phyloP scores from a whole-genome alignment of 2,329 filamentous ascomycete genomes.

The Diaporthe longicolla region DNA sequence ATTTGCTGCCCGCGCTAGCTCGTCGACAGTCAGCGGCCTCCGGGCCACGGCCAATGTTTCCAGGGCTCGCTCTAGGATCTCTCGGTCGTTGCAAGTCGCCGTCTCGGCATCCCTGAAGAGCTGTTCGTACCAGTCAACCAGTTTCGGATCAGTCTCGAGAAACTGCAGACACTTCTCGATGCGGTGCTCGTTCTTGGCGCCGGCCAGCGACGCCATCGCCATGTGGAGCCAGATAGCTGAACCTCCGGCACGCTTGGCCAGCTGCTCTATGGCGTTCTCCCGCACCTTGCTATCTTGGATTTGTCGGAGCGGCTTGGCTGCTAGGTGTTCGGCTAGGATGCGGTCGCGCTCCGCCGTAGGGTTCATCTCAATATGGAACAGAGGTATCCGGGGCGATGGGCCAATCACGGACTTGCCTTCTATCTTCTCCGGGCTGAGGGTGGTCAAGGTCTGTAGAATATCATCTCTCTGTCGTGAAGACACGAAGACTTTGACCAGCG shows the following conservation, averaged over 20 bases:
- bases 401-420: neutral
- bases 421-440: neutral
- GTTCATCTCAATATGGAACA: conserved; percentile 12
- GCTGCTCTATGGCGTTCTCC: conserved; percentile 6
- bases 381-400: neutral
- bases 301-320: neutral
- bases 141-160: neutral
- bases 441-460: neutral
- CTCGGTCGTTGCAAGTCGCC: conserved; percentile 10
- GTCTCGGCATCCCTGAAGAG: conserved; percentile 5
- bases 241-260: neutral
- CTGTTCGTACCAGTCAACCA: neutral
- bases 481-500: neutral
- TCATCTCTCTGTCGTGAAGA: conserved; percentile 3
- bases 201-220: conserved; percentile 4
- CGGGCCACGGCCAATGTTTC: conserved; percentile 5
- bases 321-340: conserved; percentile 1
- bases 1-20: conserved; percentile 3
- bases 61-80: conserved; percentile 17
- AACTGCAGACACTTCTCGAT: neutral
- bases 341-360: conserved; percentile 5
- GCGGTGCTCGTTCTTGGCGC: conserved; percentile 1
- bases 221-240: conserved; percentile 17
- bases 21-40: conserved; percentile 9
- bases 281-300: neutral